Evolutionary conservation across 768 basidiomycete genomes (phyloP).

Genomic region (Leucocoprinus leucothites): DNA sequence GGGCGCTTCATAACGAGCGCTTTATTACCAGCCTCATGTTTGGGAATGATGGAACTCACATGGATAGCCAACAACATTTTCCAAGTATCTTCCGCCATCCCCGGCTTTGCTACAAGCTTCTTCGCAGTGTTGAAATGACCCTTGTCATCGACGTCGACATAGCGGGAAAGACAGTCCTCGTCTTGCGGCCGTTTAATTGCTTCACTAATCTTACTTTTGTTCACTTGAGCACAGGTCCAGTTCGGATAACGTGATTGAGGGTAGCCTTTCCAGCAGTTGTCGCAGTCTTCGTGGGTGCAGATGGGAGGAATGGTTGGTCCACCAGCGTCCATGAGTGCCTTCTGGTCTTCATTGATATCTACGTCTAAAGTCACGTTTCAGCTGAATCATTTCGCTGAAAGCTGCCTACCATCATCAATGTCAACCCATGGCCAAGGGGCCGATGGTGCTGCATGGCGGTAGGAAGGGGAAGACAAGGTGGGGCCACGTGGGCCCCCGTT

Average conservation of each 20-base stretch:
- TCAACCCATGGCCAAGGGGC: constrained; percentile 44
- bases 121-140: constrained; percentile 22
- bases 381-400: neutral
- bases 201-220: constrained; percentile 31
- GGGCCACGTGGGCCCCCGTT: no score
- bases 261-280: constrained; percentile 33
- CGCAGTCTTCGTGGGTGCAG: constrained; percentile 26
- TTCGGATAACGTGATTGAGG: constrained; percentile 45
- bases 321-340: constrained; percentile 20
- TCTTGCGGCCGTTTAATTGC: neutral
- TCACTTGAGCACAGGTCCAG: constrained; percentile 44
- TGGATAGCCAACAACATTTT: constrained; percentile 21
- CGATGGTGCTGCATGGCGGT: constrained; percentile 37
- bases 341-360: constrained; percentile 26
- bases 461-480: constrained; percentile 29
- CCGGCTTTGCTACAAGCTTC: constrained; percentile 25
- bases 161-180: constrained; percentile 22
- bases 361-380: neutral
- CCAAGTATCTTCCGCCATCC: constrained; percentile 29
- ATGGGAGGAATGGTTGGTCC: constrained; percentile 24
- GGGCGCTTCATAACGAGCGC: constrained; percentile 11
- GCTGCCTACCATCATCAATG: constrained; percentile 27
- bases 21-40: no score
- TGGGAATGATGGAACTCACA: constrained; percentile 18
- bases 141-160: constrained; percentile 36